Evolutionary conservation across 768 basidiomycete genomes (phyloP), one percentile per base, ranked within the genome.

Genomic region (Leccinum ochraceum): DNA sequence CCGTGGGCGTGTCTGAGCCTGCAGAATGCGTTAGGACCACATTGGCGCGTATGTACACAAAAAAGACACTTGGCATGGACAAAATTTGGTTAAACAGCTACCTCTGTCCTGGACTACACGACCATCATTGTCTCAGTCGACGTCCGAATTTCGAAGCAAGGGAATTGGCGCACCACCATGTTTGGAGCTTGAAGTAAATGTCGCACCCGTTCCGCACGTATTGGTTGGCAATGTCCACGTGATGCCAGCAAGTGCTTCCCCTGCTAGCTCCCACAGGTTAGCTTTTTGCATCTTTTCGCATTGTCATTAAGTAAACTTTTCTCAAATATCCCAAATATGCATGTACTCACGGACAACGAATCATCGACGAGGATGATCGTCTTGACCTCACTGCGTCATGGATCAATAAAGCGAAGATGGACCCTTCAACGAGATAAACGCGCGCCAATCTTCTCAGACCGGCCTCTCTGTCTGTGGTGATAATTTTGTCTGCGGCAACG

Each of bases 161-260:
- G 9, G 1, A 13, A 17, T 20, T 6, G 14, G 16, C 11, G 42
- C 30, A 66, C 72, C 66, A 57, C 68, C 60, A 76, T 62, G 60
- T 67, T 68, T 11, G 60, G 58, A 5, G 68, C 77, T 57, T 70
- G 75, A 57, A 80, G 61, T 78, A 71, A 14, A 81, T 67, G 44
- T 81, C 80, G 51, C 74, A 28, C 9, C 80, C 79, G 72, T 76
- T 28, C 28, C 28, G 28, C 28, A 28, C 28, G 28, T 77, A 77
- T 37, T 69, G 62, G 34, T 69, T 73, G 24, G 76, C 74, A 4
- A 76, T 63, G 44, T 77, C 75, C 6, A 76, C 72, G 28, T 28
- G 22, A 81, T 71, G 51, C 74, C 79, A 46, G 70, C 77, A 22
- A 81, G 72, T 2, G 81, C 79, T 39, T 78, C 78, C 30, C 77